A percentile compares a stretch with the other conserved stretches of the same genome.
Evolutionary conservation across 2,329 filamentous ascomycete genomes (phyloP).

Genomic region (Rugonectria rugulosa): DNA sequence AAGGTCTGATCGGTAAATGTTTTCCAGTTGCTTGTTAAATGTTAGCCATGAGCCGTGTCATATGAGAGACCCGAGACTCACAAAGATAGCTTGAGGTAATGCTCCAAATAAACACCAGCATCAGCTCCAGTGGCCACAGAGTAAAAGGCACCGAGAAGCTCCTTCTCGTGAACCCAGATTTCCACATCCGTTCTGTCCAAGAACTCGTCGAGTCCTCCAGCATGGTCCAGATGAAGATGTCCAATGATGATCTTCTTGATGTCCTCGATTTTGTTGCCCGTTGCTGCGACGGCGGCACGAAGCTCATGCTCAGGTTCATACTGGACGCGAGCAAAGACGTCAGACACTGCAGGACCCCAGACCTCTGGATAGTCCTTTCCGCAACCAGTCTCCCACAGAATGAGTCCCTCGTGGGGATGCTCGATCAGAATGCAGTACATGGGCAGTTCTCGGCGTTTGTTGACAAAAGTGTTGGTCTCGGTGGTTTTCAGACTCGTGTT

Average conservation of each 20-base stretch:
- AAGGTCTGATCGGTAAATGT: constrained; percentile 27
- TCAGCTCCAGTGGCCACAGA: constrained; percentile 48
- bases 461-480: constrained; percentile 5
- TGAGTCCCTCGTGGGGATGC: constrained; percentile 28
- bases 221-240: constrained; percentile 57
- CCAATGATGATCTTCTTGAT: constrained; percentile 55
- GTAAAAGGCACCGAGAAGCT: constrained; percentile 55
- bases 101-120: constrained; percentile 25
- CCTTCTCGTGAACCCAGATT: constrained; percentile 56
- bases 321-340: constrained; percentile 26
- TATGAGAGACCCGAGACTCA: not conserved
- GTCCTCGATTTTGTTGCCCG: constrained; percentile 50
- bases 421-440: constrained; percentile 25
- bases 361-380: constrained; percentile 28
- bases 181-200: constrained; percentile 47
- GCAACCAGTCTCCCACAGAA: constrained; percentile 27
- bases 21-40: constrained; percentile 28
- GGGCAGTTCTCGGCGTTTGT: constrained; percentile 15
- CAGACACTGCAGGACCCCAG: constrained; percentile 25
- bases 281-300: constrained; percentile 25
- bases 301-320: constrained; percentile 27
- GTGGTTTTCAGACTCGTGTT: constrained; percentile 10
- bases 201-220: constrained; percentile 56
- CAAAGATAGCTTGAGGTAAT: constrained; percentile 25
- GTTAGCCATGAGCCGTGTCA: not conserved